A percentile compares a stretch with the other conserved stretches of the same genome.
Evolutionary conservation across 345 rosid species (phyloP).

Genomic region (Acer yangbiense): DNA sequence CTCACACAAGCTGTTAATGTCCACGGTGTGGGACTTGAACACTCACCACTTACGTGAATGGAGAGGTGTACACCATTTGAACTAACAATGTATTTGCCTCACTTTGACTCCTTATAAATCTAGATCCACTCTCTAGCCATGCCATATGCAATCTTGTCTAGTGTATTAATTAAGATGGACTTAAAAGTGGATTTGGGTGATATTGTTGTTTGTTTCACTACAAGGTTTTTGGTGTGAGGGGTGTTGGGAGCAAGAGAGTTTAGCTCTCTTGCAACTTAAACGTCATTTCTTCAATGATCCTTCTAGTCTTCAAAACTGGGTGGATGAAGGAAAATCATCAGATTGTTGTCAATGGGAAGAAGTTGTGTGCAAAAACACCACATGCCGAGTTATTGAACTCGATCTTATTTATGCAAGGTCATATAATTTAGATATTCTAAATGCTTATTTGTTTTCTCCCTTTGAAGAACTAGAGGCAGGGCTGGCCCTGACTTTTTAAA

Average conservation of each 20-base stretch:
- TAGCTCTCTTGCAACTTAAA: background rate
- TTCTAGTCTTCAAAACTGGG: background rate
- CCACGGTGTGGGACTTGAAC: too few species aligned
- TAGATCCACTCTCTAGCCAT: too few species aligned
- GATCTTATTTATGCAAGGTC: background rate
- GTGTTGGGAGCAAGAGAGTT: background rate
- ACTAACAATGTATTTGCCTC: too few species aligned
- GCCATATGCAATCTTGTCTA: too few species aligned
- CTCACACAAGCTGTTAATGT: too few species aligned
- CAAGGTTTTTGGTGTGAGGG: background rate
- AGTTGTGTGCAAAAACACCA: background rate
- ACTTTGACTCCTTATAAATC: too few species aligned
- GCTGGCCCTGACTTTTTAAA: too few species aligned
- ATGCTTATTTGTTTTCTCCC: background rate
- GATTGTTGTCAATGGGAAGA: background rate
- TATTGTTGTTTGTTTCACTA: background rate
- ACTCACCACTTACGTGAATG: too few species aligned
- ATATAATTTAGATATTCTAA: background rate
- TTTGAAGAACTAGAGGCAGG: too few species aligned
- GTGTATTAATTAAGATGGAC: background rate
- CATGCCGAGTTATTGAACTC: background rate
- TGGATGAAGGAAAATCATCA: background rate
- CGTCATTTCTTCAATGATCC: background rate
- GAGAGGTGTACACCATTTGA: too few species aligned
- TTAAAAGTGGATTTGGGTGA: background rate